Conservation (phyloP, 2,329 filamentous ascomycete genomes). For the Neopestalotiopsis sp. region DNA sequence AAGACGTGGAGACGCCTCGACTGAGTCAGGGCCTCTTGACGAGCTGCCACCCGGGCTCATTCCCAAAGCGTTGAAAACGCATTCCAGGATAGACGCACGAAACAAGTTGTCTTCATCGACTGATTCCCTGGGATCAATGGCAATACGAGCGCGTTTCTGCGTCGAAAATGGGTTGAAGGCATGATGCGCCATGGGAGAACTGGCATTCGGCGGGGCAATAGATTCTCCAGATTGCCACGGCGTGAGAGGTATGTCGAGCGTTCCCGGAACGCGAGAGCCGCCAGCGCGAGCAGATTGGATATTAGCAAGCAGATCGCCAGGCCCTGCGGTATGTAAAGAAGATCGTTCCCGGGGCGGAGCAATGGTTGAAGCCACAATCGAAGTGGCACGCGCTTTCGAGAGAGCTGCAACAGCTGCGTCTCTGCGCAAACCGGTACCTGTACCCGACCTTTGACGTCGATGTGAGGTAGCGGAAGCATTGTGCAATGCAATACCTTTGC, state of each 20-base stretch:
- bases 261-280: constrained; percentile 47
- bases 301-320: constrained; percentile 82
- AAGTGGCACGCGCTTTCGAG: constrained; percentile 52
- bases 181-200: constrained; percentile 55
- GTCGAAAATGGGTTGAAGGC: constrained; percentile 63
- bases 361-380: constrained; percentile 47
- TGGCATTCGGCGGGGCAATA: constrained; percentile 31
- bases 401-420: constrained; percentile 78
- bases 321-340: constrained; percentile 60
- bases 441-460: constrained; percentile 74
- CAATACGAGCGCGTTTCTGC: constrained; percentile 53
- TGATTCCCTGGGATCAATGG: constrained; percentile 76
- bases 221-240: constrained; percentile 18
- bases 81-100: constrained; percentile 87
- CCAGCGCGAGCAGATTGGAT: constrained; percentile 71
- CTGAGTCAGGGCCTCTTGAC: constrained; percentile 70
- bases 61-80: constrained; percentile 94
- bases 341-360: constrained; percentile 46
- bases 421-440: constrained; percentile 75
- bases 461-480: constrained; percentile 68
- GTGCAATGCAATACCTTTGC: constrained; percentile 94
- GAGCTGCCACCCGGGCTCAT: constrained; percentile 72
- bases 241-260: constrained; percentile 31
- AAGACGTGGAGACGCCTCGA: constrained; percentile 83
- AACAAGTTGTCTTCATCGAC: constrained; percentile 90